These are phyloP conservation scores for Xerocomellus intermedius DNA, from an alignment of 768 basidiomycete genomes.

Conservation along the genomic window DNA sequence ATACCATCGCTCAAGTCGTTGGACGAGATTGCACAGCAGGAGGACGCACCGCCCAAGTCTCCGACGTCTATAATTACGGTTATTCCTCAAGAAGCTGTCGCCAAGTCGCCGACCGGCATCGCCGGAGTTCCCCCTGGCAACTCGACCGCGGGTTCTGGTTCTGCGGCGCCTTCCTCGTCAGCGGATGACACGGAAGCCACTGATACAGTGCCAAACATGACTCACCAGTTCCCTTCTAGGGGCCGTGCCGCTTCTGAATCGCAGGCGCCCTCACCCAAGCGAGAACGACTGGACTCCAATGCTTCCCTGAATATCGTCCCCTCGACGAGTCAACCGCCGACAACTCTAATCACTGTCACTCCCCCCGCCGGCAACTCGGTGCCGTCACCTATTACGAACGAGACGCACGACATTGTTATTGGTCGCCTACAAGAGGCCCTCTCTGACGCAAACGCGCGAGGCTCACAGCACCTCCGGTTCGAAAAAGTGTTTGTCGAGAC, in stretches of 20 bases:
- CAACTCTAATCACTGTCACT: constrained; percentile 46
- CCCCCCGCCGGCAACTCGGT: constrained; percentile 36
- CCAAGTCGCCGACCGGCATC: background rate
- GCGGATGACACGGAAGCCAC: constrained; percentile 4
- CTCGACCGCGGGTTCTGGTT: background rate
- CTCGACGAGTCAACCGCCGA: background rate
- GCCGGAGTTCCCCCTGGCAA: background rate
- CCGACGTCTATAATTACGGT: constrained; percentile 22
- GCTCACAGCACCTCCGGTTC: constrained; percentile 60
- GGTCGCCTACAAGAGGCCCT: constrained; percentile 61
- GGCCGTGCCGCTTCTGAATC: constrained; percentile 35
- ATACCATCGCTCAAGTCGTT: constrained; percentile 46
- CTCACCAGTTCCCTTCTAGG: constrained; percentile 13
- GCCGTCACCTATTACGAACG: constrained; percentile 26
- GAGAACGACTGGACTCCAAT: constrained; percentile 28
- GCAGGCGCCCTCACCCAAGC: constrained; percentile 15
- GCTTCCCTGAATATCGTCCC: constrained; percentile 18
- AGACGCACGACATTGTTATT: constrained; percentile 46
- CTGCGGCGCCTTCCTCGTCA: background rate
- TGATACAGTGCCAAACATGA: constrained; percentile 16
- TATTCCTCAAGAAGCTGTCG: constrained; percentile 6
- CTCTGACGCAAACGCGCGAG: constrained; percentile 56
- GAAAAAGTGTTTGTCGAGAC: constrained; percentile 74
- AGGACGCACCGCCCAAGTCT: constrained; percentile 33
- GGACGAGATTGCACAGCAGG: constrained; percentile 44